Conservation (phyloP, 2,329 filamentous ascomycete species). For the Chaetomiaceae sp. region DNA sequence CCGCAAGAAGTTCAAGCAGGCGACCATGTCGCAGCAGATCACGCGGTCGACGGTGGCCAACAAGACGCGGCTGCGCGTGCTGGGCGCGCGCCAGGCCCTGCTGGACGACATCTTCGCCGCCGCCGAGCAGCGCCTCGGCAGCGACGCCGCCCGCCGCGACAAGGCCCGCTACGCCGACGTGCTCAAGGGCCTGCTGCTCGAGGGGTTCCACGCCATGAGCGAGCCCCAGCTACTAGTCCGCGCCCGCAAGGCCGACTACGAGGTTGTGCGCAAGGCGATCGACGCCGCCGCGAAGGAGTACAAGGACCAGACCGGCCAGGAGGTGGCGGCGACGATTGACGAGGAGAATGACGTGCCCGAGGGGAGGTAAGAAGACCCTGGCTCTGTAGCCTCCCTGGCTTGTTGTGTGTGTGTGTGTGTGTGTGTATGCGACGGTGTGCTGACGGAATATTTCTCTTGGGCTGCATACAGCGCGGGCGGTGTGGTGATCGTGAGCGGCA, state of each 20-base stretch:
- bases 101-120: constrained; percentile 84
- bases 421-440: too few species aligned
- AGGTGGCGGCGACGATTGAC: constrained; percentile 64
- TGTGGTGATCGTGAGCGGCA: constrained; percentile 69
- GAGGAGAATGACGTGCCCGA: constrained; percentile 75
- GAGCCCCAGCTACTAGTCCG: constrained; percentile 72
- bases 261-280: constrained; percentile 69
- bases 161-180: constrained; percentile 67
- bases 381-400: background rate
- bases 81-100: constrained; percentile 81
- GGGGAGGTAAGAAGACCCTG: constrained; percentile 67
- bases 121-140: constrained; percentile 63
- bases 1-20: constrained; percentile 99
- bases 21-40: constrained; percentile 97
- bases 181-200: constrained; percentile 75
- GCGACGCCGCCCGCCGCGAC: constrained; percentile 63
- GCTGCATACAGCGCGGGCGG: constrained; percentile 68
- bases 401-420: too few species aligned
- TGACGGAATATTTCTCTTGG: too few species aligned
- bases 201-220: constrained; percentile 82
- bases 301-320: constrained; percentile 68
- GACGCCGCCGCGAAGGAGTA: constrained; percentile 74
- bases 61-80: constrained; percentile 86
- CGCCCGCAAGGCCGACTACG: constrained; percentile 73
- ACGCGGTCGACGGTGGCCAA: constrained; percentile 93